phyloP scores from a whole-genome alignment of 805 yeast species.

The Debaryomyces prosopidis region DNA sequence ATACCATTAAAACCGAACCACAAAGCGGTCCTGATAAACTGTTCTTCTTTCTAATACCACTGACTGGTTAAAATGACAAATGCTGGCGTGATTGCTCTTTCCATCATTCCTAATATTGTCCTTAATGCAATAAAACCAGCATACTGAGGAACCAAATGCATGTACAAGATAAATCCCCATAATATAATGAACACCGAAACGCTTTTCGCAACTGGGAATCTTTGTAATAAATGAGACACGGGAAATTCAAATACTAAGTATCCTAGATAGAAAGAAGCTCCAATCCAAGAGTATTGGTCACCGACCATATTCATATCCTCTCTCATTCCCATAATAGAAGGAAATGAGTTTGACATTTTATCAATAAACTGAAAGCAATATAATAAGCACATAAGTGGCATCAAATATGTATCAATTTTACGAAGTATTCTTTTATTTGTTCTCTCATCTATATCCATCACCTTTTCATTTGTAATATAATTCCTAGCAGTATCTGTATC shows the following conservation, averaged over 20 bases:
- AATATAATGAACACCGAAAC: conserved; percentile 47
- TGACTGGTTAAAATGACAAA: conserved; percentile 36
- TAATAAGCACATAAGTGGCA: conserved; percentile 26
- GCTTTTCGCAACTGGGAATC: conserved; percentile 56
- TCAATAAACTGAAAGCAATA: conserved; percentile 35
- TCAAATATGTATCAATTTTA: conserved; percentile 22
- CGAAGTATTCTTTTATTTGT: conserved; percentile 15
- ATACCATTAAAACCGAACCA: conserved; percentile 39
- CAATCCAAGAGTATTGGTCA: conserved; percentile 38
- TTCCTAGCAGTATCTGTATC: conserved; percentile 44
- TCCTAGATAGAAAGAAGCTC: conserved; percentile 51
- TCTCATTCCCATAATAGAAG: conserved; percentile 38
- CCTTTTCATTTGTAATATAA: conserved; percentile 21
- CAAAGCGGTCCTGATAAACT: conserved; percentile 31
- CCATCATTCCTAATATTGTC: conserved; percentile 40
- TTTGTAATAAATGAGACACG: conserved; percentile 48
- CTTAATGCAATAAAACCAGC: conserved; percentile 41
- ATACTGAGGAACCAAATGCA: conserved; percentile 52
- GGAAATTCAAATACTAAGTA: conserved; percentile 59
- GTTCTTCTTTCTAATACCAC: conserved; percentile 35
- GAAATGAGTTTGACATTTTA: conserved; percentile 39
- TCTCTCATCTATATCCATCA: conserved; percentile 15
- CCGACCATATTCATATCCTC: conserved; percentile 36
- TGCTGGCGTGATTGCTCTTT: conserved; percentile 39
- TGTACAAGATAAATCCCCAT: conserved; percentile 60